phyloP scores from a whole-genome alignment of 495 filamentous ascomycete genomes.

The Articulospora tetracladia region DNA sequence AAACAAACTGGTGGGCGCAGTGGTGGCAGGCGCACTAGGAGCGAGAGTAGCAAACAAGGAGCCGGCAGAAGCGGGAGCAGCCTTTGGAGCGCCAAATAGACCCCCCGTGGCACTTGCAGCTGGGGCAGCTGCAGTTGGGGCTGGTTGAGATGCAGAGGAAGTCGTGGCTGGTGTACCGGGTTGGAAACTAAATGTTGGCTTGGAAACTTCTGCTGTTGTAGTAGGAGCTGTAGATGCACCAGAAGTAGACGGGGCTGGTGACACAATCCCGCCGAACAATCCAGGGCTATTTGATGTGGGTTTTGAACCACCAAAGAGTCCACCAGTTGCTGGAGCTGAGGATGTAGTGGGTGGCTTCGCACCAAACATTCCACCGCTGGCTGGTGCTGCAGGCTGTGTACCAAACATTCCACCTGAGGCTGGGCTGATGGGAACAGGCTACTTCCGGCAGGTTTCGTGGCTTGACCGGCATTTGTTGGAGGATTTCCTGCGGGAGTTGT shows the following conservation, averaged over 20 bases:
- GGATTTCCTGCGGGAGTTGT: slow-evolving; percentile 38
- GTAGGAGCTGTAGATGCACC: neutral
- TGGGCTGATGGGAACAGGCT: slow-evolving; percentile 1
- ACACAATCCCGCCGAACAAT: slow-evolving; percentile 13
- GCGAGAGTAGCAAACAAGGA: neutral
- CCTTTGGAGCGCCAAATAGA: slow-evolving; percentile 34
- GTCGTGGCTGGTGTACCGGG: slow-evolving; percentile 2
- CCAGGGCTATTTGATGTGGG: neutral
- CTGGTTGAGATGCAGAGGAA: neutral
- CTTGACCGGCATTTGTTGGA: slow-evolving; percentile 20
- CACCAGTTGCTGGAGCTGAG: neutral
- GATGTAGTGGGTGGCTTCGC: neutral
- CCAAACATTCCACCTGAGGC: neutral
- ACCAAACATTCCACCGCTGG: neutral
- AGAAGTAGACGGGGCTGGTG: slow-evolving; percentile 1
- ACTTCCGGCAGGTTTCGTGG: neutral
- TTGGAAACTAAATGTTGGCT: slow-evolving; percentile 1
- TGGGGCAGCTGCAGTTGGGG: neutral
- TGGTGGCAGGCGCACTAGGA: slow-evolving; percentile 3
- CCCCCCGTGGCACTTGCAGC: slow-evolving; percentile 22
- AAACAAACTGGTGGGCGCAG: slow-evolving; percentile 15
- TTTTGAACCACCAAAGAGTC: neutral
- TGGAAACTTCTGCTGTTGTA: neutral
- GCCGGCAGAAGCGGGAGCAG: neutral
- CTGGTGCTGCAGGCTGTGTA: neutral